Base-by-base conservation (phyloP, 164 flowering plant genomes). In the Kingdonia uniflora region DNA sequence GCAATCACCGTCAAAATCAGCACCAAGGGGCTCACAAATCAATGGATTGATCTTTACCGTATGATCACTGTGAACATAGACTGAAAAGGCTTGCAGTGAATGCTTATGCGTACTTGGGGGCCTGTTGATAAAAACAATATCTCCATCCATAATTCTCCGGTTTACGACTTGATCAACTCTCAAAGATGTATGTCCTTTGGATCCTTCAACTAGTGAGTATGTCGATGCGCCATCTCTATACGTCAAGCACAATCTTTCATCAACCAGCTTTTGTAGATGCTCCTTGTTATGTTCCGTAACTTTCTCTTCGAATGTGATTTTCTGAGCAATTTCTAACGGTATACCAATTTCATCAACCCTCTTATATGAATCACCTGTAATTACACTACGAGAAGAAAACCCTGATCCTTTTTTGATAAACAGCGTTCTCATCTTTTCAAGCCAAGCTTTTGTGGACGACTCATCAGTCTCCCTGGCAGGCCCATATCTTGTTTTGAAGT, bases 31-130 rank as follows among this genome's bases (percentile, higher is more conserved):
- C 16, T 82, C 87, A 76, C 99, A 88, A 14, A 88, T 86, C 0
- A 92, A 80, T 38, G 99, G 99, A 52, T 92, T 92, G 14, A 92
- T 86, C 66, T 92, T 92, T 13, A 92, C 95, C 0, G 80, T 76
- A 24, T 84, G 85, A 45, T 88, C 99, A 19, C 77, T 78, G 49
- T 92, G 99, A 13, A 88, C 57, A 64, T 88, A 92, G 0, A 84
- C 95, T 0, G 78, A 63, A 10, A 92, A 68, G 6, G 97, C 97
- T 71, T 92, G 99, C 33, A 92, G 59, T 0, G 99, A 88, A 63
- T 92, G 99, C 47, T 92, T 92, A 63, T 92, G 99, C 0, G 99
- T 92, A 11, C 92, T 88, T 3, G 99, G 99, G 2, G 97, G 97
- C 49, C 99, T 72, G 50, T 92, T 92, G 6, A 92, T 74, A 54